A percentile compares a stretch with the other conserved stretches of the same genome.
These are phyloP conservation scores for Colletotrichum karsti DNA, from an alignment of 2,329 filamentous ascomycete genomes.

Conservation along the genomic window DNA sequence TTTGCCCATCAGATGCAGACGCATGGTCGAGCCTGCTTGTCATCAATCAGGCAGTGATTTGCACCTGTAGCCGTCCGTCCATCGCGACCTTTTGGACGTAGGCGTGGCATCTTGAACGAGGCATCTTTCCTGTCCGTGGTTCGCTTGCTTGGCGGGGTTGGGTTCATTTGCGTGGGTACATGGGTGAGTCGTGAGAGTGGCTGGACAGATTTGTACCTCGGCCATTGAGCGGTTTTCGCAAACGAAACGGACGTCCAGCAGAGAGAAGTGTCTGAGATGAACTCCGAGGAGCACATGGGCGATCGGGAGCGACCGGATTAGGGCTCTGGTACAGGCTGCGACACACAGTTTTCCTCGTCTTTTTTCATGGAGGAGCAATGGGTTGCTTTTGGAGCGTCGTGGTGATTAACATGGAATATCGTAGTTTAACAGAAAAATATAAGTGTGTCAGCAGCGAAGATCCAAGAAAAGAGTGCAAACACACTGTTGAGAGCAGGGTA, in stretches of 20 bases:
- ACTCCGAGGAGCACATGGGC: constrained; percentile 5
- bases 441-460: neutral
- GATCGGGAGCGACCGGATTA: constrained; percentile 31
- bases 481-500: neutral
- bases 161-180: neutral
- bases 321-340: constrained; percentile 31
- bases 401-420: constrained; percentile 17
- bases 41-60: neutral
- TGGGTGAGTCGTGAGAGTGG: neutral
- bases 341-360: constrained; percentile 30
- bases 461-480: neutral
- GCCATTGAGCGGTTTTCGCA: constrained; percentile 9
- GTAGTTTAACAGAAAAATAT: neutral
- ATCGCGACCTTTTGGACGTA: neutral
- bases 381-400: constrained; percentile 12
- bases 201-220: neutral
- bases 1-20: neutral
- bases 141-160: constrained; percentile 3
- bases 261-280: constrained; percentile 15
- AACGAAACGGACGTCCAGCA: neutral
- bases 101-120: neutral
- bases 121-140: neutral
- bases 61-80: neutral
- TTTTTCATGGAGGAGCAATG: neutral
- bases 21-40: constrained; percentile 4